A percentile compares a stretch with the other conserved stretches of the same genome.
Evolutionary conservation across 2,329 filamentous ascomycete genomes (phyloP).

Genomic region (Fusarium nurragi): DNA sequence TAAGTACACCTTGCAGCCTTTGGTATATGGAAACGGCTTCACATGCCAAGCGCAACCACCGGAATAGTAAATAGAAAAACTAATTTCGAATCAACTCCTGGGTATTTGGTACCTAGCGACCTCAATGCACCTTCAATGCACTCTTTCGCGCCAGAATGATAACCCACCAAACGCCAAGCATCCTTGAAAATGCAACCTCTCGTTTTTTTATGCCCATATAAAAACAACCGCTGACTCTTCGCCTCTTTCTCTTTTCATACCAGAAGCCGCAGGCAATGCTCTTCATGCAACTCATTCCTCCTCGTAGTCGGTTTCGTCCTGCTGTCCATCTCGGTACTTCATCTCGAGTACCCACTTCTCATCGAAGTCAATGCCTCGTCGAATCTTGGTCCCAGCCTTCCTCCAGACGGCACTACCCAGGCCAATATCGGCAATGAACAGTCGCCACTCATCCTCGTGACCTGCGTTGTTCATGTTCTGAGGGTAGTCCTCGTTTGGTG

Average conservation of each 20-base stretch:
- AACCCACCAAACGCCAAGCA: conserved; percentile 31
- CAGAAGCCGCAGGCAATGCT: background rate
- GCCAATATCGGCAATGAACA: conserved; percentile 89
- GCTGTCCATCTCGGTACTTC: conserved; percentile 55
- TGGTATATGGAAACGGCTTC: background rate
- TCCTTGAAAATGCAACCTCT: conserved; percentile 22
- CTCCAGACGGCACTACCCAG: conserved; percentile 85
- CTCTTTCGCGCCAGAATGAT: conserved; percentile 23
- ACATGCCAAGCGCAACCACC: background rate
- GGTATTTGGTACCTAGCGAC: conserved; percentile 41
- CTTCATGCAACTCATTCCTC: conserved; percentile 16
- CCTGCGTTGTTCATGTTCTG: conserved; percentile 44
- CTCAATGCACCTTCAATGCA: conserved; percentile 31
- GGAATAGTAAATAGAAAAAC: background rate
- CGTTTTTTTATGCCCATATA: conserved; percentile 16
- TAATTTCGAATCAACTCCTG: conserved; percentile 34
- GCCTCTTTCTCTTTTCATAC: conserved; percentile 4
- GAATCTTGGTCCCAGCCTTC: conserved; percentile 81
- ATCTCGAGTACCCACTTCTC: conserved; percentile 85
- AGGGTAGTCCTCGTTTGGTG: conserved; percentile 53
- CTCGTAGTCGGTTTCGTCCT: conserved; percentile 43
- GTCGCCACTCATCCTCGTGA: conserved; percentile 73
- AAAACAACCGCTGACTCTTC: conserved; percentile 35
- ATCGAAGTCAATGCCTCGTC: conserved; percentile 89
- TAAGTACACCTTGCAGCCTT: background rate